These are phyloP conservation scores for Magnolia officinalis DNA, from an alignment of 164 flowering plant species.

Conservation along the genomic window DNA sequence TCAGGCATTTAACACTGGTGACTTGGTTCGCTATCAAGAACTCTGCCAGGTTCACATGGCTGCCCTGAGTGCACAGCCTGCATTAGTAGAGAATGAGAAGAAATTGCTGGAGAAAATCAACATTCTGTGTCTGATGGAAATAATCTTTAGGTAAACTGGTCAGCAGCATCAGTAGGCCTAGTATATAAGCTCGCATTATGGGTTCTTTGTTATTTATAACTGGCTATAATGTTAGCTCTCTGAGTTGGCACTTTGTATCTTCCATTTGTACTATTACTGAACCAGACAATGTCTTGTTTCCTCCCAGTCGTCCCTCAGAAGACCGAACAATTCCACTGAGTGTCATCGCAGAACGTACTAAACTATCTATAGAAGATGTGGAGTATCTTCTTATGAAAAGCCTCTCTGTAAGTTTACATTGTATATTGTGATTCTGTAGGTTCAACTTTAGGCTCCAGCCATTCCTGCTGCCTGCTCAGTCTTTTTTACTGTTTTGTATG, in stretches of 20 bases:
- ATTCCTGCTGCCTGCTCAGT: neutral
- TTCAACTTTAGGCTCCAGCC: neutral
- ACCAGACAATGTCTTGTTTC: constrained; percentile 1
- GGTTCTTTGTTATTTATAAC: neutral
- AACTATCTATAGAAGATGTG: constrained; percentile 80
- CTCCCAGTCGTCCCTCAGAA: constrained; percentile 82
- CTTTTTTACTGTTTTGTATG: neutral
- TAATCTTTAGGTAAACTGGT: constrained; percentile 70
- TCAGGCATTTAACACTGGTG: constrained; percentile 85
- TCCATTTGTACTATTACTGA: neutral
- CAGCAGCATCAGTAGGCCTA: neutral
- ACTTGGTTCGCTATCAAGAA: constrained; percentile 84
- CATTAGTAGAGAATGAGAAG: constrained; percentile 76
- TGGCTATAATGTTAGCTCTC: too few species aligned
- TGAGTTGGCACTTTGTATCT: neutral
- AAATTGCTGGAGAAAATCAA: constrained; percentile 86
- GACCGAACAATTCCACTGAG: constrained; percentile 83
- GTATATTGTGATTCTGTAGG: neutral
- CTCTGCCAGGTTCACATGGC: constrained; percentile 79
- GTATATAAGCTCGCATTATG: neutral
- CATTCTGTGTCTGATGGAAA: constrained; percentile 96
- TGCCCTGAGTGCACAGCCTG: constrained; percentile 82
- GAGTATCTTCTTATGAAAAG: constrained; percentile 97
- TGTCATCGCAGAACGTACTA: constrained; percentile 82
- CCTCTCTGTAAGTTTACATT: constrained; percentile 70